Evolutionary conservation across 1,139 yeast species (phyloP), one percentile per base, ranked within the genome.

Genomic region (Suhomyces terraborum): DNA sequence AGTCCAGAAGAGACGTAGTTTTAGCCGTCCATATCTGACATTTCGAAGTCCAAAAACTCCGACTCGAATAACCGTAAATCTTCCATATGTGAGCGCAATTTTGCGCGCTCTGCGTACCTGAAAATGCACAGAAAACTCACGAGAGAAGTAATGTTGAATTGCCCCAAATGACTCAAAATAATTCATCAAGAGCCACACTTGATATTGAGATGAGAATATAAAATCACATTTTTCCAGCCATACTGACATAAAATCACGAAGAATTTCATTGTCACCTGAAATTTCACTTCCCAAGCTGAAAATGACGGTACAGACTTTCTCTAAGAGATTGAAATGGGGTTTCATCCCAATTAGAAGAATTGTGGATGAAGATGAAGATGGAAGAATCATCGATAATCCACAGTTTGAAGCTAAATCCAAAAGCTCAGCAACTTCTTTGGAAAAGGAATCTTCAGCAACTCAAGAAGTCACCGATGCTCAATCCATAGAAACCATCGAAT

Each of bases 291-390:
- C n/a, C n/a, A n/a, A 24, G 16, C 27, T 24, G 16, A 24, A 22
- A 5, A 24, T 32, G 35, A 24, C 35, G 10, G 37, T 31, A 3
- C 10, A 33, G 4, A 30, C 41, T 14, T 40, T 45, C 9, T 55
- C 61, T 48, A 56, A 58, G 27, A 56, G 76, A 33, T 61, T 75
- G 45, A 75, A 75, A 49, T 77, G 75, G 71, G 81, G 80, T 3
- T 62, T 75, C 40, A 41, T 75, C 14, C 82, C 82, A 1, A 66
- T 59, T 5, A 61, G 71, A 51, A 64, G 82, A 57, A 49, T 67
- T 4, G 71, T 75, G 6, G 77, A 73, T 32, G 78, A 73, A 45
- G 62, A 61, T 28, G 54, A 38, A 19, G 16, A 38, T 21, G 45
- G 45, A 10, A 14, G 27, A 14, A 30, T 41, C 19, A 26, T 35